Base-by-base conservation (phyloP, 169 alveolate species). In the Plasmodium cynomolgi region DNA sequence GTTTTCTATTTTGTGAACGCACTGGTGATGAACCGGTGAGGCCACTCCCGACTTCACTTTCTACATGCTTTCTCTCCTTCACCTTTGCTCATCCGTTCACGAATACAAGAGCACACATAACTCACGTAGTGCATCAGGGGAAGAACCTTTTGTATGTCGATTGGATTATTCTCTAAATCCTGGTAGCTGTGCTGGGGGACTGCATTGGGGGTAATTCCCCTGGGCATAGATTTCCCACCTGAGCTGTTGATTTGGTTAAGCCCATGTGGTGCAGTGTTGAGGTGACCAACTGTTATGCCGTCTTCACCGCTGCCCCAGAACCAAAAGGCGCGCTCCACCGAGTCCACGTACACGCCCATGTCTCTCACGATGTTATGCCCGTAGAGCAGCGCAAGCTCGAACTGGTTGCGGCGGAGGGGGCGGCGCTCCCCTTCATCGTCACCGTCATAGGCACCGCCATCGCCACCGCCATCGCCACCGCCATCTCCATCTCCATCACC, bases 91-190 rank as follows among this genome's bases (percentile, higher is more conserved):
- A 37, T 75, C 29, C 26, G 80, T 41, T 33, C 31, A 29, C 81
- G 31, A 34, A 86, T 86, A 86, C 31, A 86, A 50, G 82, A 20
- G 33, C 93, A 86, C 39, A 77, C 80, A 77, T 68, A 86, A 26
- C n/a, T 77, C 41, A 86, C 74, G 58, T 84, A 84, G 50, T 84
- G 79, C 50, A 72, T 15, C n/a, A 83, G 44, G 72, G 41, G 79
- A 68, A 23, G 37, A 20, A 68, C 77, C 1, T 68, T 68, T 7
- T 29, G 77, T 23, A 68, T 1, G 34, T 68, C n/a, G 37, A 26
- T 68, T 68, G 77, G 77, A 68, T 68, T 11, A 68, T 68, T 20
- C 34, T 20, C 11, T 0, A 68, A 6, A 26, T 68, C 77, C 3
- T 68, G 31, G 37, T 23, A 2, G 20, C n/a, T 68, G 6, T 6